Percentiles rank a stretch among this genome's conserved stretches.
Conservation (phyloP, 2,329 filamentous ascomycete genomes). For the Epichloe aotearoae region DNA sequence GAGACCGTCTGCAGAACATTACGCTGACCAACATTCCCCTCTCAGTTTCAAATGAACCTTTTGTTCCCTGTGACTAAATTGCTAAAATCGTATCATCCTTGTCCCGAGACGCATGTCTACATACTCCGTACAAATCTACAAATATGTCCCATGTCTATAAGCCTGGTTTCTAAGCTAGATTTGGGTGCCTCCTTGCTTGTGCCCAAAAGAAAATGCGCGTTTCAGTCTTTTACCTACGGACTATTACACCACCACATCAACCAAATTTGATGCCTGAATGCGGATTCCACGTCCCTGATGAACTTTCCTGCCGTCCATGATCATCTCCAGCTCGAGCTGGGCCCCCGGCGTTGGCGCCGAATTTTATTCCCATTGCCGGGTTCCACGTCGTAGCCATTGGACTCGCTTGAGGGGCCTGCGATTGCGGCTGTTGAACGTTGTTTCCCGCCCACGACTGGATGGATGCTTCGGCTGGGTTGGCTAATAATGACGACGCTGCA, state of each 20-base stretch:
- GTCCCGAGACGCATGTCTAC: too few relatives aligned
- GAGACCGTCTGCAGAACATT: too few relatives aligned
- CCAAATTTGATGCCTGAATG: constrained; percentile 44
- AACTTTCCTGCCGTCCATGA: constrained; percentile 10
- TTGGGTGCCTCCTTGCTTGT: too few relatives aligned
- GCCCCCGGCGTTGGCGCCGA: constrained; percentile 34
- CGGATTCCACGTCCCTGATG: constrained; percentile 43
- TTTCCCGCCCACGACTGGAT: constrained; percentile 47
- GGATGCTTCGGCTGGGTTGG: constrained; percentile 30
- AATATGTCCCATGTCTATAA: too few relatives aligned
- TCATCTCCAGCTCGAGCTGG: constrained; percentile 12
- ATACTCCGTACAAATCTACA: too few relatives aligned
- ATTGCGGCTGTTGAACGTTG: constrained; percentile 41
- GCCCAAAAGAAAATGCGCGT: too few relatives aligned
- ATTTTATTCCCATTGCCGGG: constrained; percentile 69
- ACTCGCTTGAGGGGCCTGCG: constrained; percentile 28
- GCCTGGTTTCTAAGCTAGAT: too few relatives aligned
- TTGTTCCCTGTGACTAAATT: too few relatives aligned
- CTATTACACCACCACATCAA: constrained; percentile 9
- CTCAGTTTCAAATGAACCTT: too few relatives aligned
- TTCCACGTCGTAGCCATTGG: constrained; percentile 43
- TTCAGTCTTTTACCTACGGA: too few relatives aligned
- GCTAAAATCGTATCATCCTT: too few relatives aligned
- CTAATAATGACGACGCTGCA: constrained; percentile 14
- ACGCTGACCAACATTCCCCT: too few relatives aligned